Evolutionary conservation across 179 eudicot genomes (phyloP), one percentile per base, ranked within the genome.

Genomic region (Heliamphora pulchella): DNA sequence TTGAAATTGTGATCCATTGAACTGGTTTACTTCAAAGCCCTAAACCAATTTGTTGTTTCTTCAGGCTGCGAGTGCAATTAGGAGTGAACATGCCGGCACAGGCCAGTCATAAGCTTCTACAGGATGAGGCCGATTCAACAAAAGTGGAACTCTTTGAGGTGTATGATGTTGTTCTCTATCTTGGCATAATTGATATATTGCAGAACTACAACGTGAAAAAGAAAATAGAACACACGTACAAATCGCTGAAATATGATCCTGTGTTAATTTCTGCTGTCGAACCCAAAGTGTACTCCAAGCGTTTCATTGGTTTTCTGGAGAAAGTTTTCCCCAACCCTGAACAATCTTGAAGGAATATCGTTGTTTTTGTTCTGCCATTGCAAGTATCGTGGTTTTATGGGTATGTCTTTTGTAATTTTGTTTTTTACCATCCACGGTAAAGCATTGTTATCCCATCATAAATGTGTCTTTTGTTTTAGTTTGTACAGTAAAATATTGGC

Each of bases 31-130:
- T 39, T 5, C 15, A 9, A 43, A 66, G 51, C 64, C 53, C 9
- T 54, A 68, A 5, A 53, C 59, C 50, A 15, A 22, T 53, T 61
- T 77, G n/a, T 14, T 5, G 46, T 77, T 66, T 73, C 64, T 75
- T 79, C 90, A 95, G 98, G 90, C 85, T 95, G 75, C 87, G 97
- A 79, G 97, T 95, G 84, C 99, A 96, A 76, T 59, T 96, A 71
- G 99, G 99, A 51, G 99, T 94, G 55, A 91, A 96, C 88, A 96
- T 96, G 99, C 99, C 99, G 54, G 97, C 99, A 46, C 85, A 85
- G 79, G 98, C 98, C 22, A 87, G 85, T 50, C 93, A 86, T 76
- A 91, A 88, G 87, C 81, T 94, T 68, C 77, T 48, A 78, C 87
- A 86, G 65, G 87, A 87, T 0, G 88, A 86, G 68, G 77, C 79